phyloP scores from a whole-genome alignment of 2,329 filamentous ascomycete species.

The Daldinia sp. region DNA sequence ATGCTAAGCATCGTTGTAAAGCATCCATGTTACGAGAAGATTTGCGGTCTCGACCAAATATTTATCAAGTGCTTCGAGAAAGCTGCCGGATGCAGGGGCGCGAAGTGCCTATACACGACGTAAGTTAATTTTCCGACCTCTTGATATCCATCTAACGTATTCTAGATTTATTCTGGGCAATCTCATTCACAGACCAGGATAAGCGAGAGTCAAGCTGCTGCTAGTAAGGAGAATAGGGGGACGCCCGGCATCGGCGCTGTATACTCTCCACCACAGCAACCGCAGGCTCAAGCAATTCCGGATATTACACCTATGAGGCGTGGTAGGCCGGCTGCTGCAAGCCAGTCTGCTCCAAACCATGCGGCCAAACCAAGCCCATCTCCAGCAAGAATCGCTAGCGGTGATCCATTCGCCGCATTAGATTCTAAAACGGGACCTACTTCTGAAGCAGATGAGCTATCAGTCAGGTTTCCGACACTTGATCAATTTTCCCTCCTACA shows the following conservation, averaged over 20 bases:
- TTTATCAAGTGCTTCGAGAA: constrained; percentile 91
- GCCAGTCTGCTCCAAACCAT: constrained; percentile 50
- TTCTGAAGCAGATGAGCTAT: constrained; percentile 77
- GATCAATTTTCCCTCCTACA: constrained; percentile 93
- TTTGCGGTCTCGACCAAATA: constrained; percentile 81
- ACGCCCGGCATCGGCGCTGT: constrained; percentile 78
- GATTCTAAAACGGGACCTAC: constrained; percentile 69
- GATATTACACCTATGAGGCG: constrained; percentile 94
- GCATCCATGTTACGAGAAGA: constrained; percentile 91
- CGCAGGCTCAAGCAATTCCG: constrained; percentile 74
- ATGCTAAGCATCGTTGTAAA: constrained; percentile 49
- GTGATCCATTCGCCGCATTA: constrained; percentile 90
- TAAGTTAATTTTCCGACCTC: constrained; percentile 55
- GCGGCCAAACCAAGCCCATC: constrained; percentile 69
- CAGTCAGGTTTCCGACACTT: constrained; percentile 84
- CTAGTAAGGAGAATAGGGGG: constrained; percentile 60
- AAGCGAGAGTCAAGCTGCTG: constrained; percentile 60
- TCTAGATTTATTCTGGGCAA: constrained; percentile 75
- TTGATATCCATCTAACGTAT: constrained; percentile 28
- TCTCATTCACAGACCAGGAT: constrained; percentile 68
- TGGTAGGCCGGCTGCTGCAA: constrained; percentile 70
- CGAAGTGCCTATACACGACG: constrained; percentile 87
- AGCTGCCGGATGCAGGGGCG: constrained; percentile 88
- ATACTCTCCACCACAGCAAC: constrained; percentile 77
- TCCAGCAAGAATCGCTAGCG: constrained; percentile 71